A percentile compares a stretch with the other conserved stretches of the same genome.
phyloP scores from a whole-genome alignment of 2,329 filamentous ascomycete genomes.

The Dothiorella sarmentorum region DNA sequence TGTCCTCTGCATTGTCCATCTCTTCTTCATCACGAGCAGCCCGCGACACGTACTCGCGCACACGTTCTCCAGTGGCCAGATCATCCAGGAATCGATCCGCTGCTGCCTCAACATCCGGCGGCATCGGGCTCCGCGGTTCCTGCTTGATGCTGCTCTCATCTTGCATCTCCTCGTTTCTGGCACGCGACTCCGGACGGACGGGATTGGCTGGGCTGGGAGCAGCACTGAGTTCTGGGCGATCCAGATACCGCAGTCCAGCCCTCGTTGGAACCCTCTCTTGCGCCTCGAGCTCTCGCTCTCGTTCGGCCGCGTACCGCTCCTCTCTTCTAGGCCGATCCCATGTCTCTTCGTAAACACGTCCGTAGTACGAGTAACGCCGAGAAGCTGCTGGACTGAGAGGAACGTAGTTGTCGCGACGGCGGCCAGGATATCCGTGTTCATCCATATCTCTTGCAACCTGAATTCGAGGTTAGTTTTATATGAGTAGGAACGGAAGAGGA shows the following conservation, averaged over 20 bases:
- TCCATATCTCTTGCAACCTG: conserved; percentile 30
- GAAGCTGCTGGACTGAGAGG: conserved; percentile 30
- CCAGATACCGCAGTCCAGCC: conserved; percentile 29
- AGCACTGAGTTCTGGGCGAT: conserved; percentile 25
- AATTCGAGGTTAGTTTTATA: conserved; percentile 14
- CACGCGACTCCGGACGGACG: conserved; percentile 25
- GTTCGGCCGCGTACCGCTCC: conserved; percentile 25
- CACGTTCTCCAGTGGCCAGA: conserved; percentile 26
- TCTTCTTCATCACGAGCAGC: conserved; percentile 16
- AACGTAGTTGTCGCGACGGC: conserved; percentile 26
- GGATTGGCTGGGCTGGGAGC: conserved; percentile 29
- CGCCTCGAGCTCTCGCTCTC: conserved; percentile 28
- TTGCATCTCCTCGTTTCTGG: conserved; percentile 23
- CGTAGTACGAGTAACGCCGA: conserved; percentile 27
- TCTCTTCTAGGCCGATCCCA: conserved; percentile 26
- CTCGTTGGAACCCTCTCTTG: conserved; percentile 28
- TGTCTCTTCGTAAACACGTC: conserved; percentile 29
- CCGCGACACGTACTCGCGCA: conserved; percentile 13
- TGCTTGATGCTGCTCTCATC: background rate
- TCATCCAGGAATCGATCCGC: conserved; percentile 37
- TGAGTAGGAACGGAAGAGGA: conserved; percentile 18
- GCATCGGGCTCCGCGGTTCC: conserved; percentile 21
- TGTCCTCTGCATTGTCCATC: conserved; percentile 10
- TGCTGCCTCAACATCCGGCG: conserved; percentile 24
- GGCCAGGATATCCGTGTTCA: conserved; percentile 29